phyloP scores from a whole-genome alignment of 495 filamentous ascomycete genomes.

The Aspergillus campestris region DNA sequence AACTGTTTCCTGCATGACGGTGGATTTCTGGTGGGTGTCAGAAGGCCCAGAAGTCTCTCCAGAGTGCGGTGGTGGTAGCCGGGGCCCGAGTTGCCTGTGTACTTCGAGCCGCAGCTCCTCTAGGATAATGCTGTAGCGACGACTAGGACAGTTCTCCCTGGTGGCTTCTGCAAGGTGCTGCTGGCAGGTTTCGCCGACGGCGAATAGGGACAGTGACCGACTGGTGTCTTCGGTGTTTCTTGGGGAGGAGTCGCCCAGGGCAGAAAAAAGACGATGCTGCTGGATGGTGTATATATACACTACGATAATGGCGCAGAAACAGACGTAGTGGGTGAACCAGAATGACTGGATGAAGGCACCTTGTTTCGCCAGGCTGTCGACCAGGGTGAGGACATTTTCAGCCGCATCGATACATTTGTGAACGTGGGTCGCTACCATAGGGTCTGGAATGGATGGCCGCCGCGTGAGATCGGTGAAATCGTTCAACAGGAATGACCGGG shows the following conservation, averaged over 20 bases:
- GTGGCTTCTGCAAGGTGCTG: constrained; percentile 42
- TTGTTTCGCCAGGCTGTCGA: constrained; percentile 32
- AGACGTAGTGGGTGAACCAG: constrained; percentile 48
- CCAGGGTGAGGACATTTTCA: constrained; percentile 29
- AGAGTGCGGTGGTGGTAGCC: constrained; percentile 1
- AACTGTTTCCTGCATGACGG: background rate
- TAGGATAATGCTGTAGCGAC: constrained; percentile 44
- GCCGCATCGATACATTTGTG: constrained; percentile 38
- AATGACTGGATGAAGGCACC: constrained; percentile 32
- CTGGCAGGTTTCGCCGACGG: constrained; percentile 38
- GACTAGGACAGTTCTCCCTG: constrained; percentile 41
- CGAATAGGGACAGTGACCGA: constrained; percentile 25
- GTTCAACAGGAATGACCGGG: constrained; percentile 47
- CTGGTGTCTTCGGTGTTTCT: constrained; percentile 12
- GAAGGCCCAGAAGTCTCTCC: constrained; percentile 4
- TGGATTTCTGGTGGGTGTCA: background rate
- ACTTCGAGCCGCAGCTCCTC: constrained; percentile 38
- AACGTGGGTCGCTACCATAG: constrained; percentile 26
- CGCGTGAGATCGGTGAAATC: constrained; percentile 41
- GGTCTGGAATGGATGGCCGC: constrained; percentile 22
- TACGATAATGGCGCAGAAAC: constrained; percentile 46
- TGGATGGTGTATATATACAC: constrained; percentile 50
- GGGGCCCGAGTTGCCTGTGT: constrained; percentile 27
- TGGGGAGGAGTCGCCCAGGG: constrained; percentile 12
- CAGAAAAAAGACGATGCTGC: constrained; percentile 28